Evolutionary conservation across 139 green algal species (phyloP).

Genomic region (Nannochloris sp.): DNA sequence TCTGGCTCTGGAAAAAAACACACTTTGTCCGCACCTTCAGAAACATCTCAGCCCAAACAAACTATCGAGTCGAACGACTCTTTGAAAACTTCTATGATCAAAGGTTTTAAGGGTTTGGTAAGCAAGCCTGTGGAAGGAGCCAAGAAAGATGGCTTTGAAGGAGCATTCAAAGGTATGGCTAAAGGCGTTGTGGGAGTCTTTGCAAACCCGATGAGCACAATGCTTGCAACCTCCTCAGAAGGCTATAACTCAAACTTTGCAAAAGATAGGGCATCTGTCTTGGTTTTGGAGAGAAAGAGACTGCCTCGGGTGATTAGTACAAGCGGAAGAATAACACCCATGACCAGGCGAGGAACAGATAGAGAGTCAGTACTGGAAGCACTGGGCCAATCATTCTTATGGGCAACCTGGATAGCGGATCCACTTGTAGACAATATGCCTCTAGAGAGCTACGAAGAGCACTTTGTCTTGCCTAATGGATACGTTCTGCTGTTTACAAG

Average conservation of each 20-base stretch:
- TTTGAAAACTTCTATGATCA: too few species aligned
- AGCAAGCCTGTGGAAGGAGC: constrained; percentile 75
- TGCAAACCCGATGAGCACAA: constrained; percentile 63
- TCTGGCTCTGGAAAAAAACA: too few species aligned
- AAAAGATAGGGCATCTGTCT: constrained; percentile 22
- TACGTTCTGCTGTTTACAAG: constrained; percentile 65
- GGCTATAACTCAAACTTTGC: constrained; percentile 56
- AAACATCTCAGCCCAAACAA: too few species aligned
- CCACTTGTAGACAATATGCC: neutral
- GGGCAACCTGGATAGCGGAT: constrained; percentile 13
- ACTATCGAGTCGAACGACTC: too few species aligned
- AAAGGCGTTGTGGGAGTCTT: constrained; percentile 70
- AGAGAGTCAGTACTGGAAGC: constrained; percentile 27
- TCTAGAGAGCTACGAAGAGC: constrained; percentile 62
- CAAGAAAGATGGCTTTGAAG: constrained; percentile 48
- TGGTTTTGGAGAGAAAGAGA: constrained; percentile 34
- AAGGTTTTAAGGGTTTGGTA: constrained; percentile 69
- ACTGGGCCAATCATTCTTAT: constrained; percentile 59
- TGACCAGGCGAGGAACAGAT: constrained; percentile 15
- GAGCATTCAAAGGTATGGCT: constrained; percentile 43
- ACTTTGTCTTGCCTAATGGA: constrained; percentile 61
- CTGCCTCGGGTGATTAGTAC: constrained; percentile 60
- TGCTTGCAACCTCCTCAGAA: constrained; percentile 54
- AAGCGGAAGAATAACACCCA: constrained; percentile 61
- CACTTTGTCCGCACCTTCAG: too few species aligned